Percentiles rank a stretch among this genome's conserved stretches.
Conservation (phyloP, 768 basidiomycete species). For the Xerocomellus dryophilus region DNA sequence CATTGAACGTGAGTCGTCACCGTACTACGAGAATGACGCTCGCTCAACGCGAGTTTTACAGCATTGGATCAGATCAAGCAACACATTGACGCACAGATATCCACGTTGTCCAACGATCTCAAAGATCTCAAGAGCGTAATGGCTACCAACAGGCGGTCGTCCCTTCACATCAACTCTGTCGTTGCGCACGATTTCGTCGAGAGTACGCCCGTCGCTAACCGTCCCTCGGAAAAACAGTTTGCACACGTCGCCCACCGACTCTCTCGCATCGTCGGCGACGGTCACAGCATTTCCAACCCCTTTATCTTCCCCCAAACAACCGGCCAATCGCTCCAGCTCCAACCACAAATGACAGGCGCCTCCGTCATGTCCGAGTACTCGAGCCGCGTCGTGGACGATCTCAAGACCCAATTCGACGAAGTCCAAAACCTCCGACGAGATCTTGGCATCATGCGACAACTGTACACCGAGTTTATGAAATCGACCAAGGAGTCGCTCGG, state of each 20-base stretch:
- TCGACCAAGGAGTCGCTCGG: conserved; percentile 84
- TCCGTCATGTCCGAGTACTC: conserved; percentile 73
- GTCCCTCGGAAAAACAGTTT: conserved; percentile 77
- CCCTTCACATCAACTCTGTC: conserved; percentile 45
- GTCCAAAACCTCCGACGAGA: conserved; percentile 93
- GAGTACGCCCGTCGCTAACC: conserved; percentile 58
- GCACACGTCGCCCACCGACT: conserved; percentile 69
- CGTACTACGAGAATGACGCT: conserved; percentile 1
- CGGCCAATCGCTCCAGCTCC: conserved; percentile 54
- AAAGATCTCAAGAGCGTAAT: conserved; percentile 81
- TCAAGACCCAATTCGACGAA: conserved; percentile 92
- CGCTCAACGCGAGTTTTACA: conserved; percentile 33
- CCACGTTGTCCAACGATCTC: conserved; percentile 78
- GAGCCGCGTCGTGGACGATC: conserved; percentile 68
- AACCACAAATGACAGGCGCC: conserved; percentile 72
- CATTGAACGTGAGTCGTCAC: conserved; percentile 80
- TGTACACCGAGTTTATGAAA: conserved; percentile 92
- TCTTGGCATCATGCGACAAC: conserved; percentile 88
- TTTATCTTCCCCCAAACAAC: conserved; percentile 61
- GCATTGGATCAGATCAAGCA: conserved; percentile 98
- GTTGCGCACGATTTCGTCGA: conserved; percentile 57
- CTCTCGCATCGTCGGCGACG: conserved; percentile 61
- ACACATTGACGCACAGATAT: conserved; percentile 92
- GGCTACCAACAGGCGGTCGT: conserved; percentile 50
- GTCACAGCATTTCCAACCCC: conserved; percentile 31